A percentile compares a stretch with the other conserved stretches of the same genome.
Evolutionary conservation across 2,329 filamentous ascomycete species (phyloP).

Genomic region (Madurella fahalii): DNA sequence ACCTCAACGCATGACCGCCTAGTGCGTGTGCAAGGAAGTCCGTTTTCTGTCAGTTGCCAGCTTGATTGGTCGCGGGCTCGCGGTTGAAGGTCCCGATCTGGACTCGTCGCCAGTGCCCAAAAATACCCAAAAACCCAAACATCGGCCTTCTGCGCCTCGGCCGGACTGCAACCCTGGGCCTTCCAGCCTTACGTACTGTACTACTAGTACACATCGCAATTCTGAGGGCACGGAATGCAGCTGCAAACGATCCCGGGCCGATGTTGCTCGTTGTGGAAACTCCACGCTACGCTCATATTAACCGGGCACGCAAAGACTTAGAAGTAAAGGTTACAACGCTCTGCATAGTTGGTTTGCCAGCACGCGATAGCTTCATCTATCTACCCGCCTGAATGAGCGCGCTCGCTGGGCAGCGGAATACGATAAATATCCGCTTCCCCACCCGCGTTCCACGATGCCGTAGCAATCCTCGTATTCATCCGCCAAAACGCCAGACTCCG

Average conservation of each 20-base stretch:
- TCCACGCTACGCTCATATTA: no score
- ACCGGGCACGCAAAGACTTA: no score
- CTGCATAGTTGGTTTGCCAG: no score
- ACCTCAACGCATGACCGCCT: not conserved
- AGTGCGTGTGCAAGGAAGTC: not conserved
- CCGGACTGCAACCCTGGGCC: not conserved
- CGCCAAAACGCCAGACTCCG: not conserved
- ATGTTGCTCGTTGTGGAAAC: no score
- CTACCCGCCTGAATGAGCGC: no score
- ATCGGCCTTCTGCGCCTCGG: not conserved
- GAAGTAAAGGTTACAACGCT: no score
- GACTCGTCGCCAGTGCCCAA: conserved; percentile 2
- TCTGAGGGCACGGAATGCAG: no score
- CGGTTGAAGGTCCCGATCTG: not conserved
- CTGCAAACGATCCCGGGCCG: no score
- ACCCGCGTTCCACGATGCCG: not conserved
- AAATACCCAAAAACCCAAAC: conserved; percentile 10
- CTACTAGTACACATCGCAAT: no score
- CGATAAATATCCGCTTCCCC: not conserved
- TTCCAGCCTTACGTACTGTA: not conserved
- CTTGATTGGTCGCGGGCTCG: not conserved
- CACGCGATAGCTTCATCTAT: no score
- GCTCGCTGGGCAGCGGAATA: no score
- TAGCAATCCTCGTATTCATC: not conserved
- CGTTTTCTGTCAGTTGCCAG: not conserved